A percentile compares a stretch with the other conserved stretches of the same genome.
phyloP scores from a whole-genome alignment of 345 rosid genomes.

The Camelina neglecta region DNA sequence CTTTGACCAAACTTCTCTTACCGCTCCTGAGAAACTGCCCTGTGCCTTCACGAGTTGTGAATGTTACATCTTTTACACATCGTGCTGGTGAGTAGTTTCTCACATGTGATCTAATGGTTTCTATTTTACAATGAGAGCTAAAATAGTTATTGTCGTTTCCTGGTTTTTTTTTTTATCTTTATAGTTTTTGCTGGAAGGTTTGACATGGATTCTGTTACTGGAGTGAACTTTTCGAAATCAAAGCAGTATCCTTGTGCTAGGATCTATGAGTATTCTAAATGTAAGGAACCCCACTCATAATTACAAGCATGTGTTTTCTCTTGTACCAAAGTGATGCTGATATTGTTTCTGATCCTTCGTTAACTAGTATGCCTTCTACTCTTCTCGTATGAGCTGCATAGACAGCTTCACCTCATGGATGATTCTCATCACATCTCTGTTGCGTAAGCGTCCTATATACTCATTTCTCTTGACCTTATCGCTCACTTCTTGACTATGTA shows the following conservation, averaged over 20 bases:
- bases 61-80: conserved; percentile 94
- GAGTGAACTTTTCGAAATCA: conserved; percentile 54
- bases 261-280: conserved; percentile 76
- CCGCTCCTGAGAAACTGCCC: conserved; percentile 83
- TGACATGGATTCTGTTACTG: conserved; percentile 64
- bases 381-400: conserved; percentile 80
- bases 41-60: conserved; percentile 81
- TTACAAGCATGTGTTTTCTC: background rate
- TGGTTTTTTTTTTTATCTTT: conserved; percentile 23
- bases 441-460: conserved; percentile 55
- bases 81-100: conserved; percentile 56
- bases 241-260: conserved; percentile 65
- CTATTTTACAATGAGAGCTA: conserved; percentile 1
- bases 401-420: conserved; percentile 55
- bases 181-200: conserved; percentile 55
- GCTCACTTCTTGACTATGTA: background rate
- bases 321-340: conserved; percentile 10
- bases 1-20: conserved; percentile 67
- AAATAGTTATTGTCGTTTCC: conserved; percentile 5
- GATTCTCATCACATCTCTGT: conserved; percentile 63
- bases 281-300: conserved; percentile 49
- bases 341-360: conserved; percentile 28
- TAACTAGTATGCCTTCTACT: conserved; percentile 72
- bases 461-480: background rate
- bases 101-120: background rate